These are phyloP conservation scores for Pseudohalonectria lignicola DNA, from an alignment of 2,329 filamentous ascomycete species.

Conservation along the genomic window DNA sequence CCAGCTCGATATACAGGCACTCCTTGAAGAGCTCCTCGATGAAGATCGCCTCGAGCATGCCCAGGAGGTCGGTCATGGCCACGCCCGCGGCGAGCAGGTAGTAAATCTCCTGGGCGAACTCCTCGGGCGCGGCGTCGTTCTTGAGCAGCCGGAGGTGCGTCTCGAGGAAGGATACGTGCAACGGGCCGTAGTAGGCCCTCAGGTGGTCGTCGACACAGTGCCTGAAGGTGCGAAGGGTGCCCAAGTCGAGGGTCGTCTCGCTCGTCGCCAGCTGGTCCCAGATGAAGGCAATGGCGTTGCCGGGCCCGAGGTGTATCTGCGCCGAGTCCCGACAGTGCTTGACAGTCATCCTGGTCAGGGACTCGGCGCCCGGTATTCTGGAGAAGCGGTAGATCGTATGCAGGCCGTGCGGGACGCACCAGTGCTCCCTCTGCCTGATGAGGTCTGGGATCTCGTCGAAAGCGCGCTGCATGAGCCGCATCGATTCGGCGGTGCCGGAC, in stretches of 20 bases:
- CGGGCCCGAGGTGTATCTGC: background rate
- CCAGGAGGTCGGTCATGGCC: background rate
- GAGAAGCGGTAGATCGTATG: background rate
- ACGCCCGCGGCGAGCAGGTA: background rate
- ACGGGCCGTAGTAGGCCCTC: background rate
- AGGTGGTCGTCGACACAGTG: slow-evolving; percentile 3
- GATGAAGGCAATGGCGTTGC: background rate
- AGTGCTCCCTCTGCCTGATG: slow-evolving; percentile 1
- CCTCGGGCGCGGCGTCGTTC: background rate
- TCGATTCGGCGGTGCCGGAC: background rate
- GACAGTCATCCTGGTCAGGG: background rate
- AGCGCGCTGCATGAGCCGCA: background rate
- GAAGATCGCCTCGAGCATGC: background rate
- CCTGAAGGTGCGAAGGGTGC: background rate
- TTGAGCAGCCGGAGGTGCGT: slow-evolving; percentile 2
- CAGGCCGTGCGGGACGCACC: background rate
- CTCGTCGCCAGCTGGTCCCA: background rate
- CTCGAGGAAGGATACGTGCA: background rate
- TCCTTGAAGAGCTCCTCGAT: slow-evolving; percentile 4
- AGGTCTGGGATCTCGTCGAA: background rate
- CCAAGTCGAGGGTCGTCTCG: background rate
- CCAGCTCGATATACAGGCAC: slow-evolving; percentile 1
- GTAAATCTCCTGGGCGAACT: slow-evolving; percentile 1
- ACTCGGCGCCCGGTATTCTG: background rate
- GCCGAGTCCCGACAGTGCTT: background rate